Conservation (phyloP, 257 asterid species). For the Vinca minor region DNA sequence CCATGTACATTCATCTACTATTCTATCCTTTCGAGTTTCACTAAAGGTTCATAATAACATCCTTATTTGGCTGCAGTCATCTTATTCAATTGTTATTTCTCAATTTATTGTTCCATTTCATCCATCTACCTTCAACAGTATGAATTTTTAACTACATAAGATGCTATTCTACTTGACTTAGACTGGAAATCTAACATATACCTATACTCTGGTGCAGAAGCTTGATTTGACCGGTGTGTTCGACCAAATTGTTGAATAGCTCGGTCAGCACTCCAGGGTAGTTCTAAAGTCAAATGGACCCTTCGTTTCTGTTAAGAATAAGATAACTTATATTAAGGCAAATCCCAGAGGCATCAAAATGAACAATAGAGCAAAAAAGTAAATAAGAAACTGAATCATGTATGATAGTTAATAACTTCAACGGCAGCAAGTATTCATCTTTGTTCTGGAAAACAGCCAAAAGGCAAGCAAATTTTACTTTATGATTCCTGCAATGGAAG, state of each 20-base stretch:
- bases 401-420: neutral
- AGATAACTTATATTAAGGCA: neutral
- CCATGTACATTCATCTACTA: neutral
- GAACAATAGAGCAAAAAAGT: slow-evolving; percentile 1
- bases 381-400: neutral
- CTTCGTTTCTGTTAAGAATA: slow-evolving; percentile 68
- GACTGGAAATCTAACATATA: slow-evolving; percentile 18
- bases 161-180: neutral
- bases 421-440: too few species aligned
- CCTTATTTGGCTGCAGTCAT: neutral
- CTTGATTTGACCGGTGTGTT: slow-evolving; percentile 98
- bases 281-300: slow-evolving; percentile 91
- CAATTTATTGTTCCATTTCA: neutral
- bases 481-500: neutral
- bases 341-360: neutral
- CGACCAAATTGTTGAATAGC: slow-evolving; percentile 99
- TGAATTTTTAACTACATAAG: neutral
- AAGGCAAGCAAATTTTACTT: neutral
- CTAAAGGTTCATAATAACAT: neutral
- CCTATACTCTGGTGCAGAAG: slow-evolving; percentile 98
- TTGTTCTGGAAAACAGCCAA: too few species aligned
- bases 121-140: neutral
- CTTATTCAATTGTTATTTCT: neutral
- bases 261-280: slow-evolving; percentile 98
- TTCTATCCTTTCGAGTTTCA: neutral